These are phyloP conservation scores for Camelina sativa DNA, from an alignment of 345 rosid genomes.

Conservation along the genomic window DNA sequence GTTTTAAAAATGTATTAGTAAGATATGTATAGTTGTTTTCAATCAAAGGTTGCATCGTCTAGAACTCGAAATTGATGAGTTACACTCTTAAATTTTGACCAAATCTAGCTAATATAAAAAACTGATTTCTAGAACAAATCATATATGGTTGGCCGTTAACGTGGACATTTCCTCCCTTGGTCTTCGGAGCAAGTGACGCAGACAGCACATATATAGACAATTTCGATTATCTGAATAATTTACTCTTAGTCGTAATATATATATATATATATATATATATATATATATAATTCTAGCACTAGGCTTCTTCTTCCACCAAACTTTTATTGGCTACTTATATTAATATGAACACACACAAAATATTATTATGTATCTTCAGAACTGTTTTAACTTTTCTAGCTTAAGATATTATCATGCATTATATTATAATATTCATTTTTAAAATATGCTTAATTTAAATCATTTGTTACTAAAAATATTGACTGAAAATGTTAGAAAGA, in stretches of 20 bases:
- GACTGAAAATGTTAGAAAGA: not conserved
- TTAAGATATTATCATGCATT: not conserved
- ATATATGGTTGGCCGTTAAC: slow-evolving; percentile 21
- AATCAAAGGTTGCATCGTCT: slow-evolving; percentile 4
- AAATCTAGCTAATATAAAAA: not conserved
- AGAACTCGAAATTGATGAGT: slow-evolving; percentile 30
- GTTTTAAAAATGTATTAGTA: not conserved
- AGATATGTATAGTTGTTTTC: not conserved
- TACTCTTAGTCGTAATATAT: not conserved
- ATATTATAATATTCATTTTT: not conserved
- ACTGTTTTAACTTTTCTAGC: not conserved
- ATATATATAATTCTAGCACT: not conserved
- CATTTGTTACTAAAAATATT: not conserved
- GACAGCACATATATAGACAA: not conserved
- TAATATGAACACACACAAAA: not conserved
- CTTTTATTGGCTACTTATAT: not conserved
- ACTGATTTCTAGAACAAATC: slow-evolving; percentile 14
- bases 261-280: too few relatives aligned
- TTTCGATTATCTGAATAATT: slow-evolving; percentile 7
- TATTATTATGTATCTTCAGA: not conserved
- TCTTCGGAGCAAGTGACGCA: slow-evolving; percentile 20
- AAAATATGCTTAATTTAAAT: not conserved
- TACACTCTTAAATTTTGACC: slow-evolving; percentile 26
- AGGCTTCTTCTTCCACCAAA: slow-evolving; percentile 1
- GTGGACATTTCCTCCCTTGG: slow-evolving; percentile 19